Conservation (phyloP, 1,284 basidiomycete species). For the Ceratorhiza oryzae-sativae region DNA sequence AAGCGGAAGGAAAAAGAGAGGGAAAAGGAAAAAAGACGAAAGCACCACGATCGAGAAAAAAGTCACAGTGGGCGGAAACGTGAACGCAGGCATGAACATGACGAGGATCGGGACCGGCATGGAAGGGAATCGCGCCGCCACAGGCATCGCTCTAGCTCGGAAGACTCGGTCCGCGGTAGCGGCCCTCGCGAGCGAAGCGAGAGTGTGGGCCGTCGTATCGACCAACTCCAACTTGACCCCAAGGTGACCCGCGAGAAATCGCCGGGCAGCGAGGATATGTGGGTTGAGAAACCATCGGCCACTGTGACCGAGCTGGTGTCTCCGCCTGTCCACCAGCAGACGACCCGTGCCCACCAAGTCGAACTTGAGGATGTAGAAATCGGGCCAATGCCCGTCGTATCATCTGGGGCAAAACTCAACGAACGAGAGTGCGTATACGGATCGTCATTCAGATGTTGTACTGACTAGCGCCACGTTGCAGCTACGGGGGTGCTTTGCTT, state of each 20-base stretch:
- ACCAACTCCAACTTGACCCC: conserved; percentile 54
- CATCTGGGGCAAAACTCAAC: conserved; percentile 62
- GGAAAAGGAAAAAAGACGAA: conserved; percentile 66
- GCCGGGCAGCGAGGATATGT: conserved; percentile 62
- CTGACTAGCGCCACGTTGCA: conserved; percentile 39
- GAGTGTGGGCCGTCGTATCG: conserved; percentile 46
- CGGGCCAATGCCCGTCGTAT: conserved; percentile 66
- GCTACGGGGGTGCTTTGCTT: conserved; percentile 81
- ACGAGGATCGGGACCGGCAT: conserved; percentile 4
- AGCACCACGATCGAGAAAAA: conserved; percentile 58
- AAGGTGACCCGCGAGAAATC: conserved; percentile 46
- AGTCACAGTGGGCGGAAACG: conserved; percentile 52
- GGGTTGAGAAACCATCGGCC: conserved; percentile 70
- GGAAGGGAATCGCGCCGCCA: conserved; percentile 30
- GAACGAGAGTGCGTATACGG: conserved; percentile 63
- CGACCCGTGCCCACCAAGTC: neutral
- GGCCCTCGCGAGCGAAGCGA: conserved; percentile 44
- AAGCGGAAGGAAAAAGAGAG: conserved; percentile 54
- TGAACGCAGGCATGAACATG: too few relatives aligned
- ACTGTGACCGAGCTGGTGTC: conserved; percentile 50
- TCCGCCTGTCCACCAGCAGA: conserved; percentile 17
- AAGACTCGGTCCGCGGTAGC: conserved; percentile 42
- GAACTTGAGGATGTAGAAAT: conserved; percentile 59
- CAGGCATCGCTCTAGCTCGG: conserved; percentile 40
- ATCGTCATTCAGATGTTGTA: neutral